A percentile compares a stretch with the other conserved stretches of the same genome.
phyloP scores from a whole-genome alignment of 768 basidiomycete species.

The Tricholoma furcatifolium region DNA sequence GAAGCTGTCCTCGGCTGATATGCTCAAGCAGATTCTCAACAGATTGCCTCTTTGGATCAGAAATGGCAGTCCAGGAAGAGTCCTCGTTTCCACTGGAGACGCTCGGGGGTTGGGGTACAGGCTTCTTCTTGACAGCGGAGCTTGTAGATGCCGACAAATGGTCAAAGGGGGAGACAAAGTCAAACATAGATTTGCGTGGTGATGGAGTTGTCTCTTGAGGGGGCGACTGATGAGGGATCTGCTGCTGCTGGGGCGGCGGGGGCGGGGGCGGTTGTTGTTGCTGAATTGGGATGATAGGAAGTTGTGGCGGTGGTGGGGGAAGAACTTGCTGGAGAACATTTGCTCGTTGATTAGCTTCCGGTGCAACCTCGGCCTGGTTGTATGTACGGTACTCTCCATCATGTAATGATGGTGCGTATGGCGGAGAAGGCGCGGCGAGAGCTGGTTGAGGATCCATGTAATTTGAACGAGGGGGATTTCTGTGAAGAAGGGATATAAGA shows the following conservation, averaged over 20 bases:
- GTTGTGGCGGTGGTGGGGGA: conserved; percentile 26
- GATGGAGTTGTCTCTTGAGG: conserved; percentile 53
- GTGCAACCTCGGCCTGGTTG: conserved; percentile 39
- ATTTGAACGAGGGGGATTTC: conserved; percentile 47
- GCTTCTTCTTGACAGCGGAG: conserved; percentile 68
- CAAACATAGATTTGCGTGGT: conserved; percentile 80
- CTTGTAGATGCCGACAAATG: conserved; percentile 57
- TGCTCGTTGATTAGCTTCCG: conserved; percentile 38
- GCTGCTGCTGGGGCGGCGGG: conserved; percentile 22
- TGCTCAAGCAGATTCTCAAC: conserved; percentile 82
- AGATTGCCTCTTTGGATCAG: conserved; percentile 76
- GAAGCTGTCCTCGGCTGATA: conserved; percentile 50
- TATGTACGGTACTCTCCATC: conserved; percentile 47
- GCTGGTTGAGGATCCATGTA: conserved; percentile 48
- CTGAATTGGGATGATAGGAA: conserved; percentile 36
- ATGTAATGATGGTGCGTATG: conserved; percentile 41
- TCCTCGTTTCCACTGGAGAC: conserved; percentile 53
- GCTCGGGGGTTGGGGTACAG: conserved; percentile 49
- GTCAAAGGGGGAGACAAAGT: conserved; percentile 83
- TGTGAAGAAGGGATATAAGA: conserved; percentile 23
- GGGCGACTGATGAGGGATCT: conserved; percentile 24
- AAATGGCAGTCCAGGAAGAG: conserved; percentile 50
- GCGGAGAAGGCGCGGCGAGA: conserved; percentile 45
- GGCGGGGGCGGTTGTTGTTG: no score
- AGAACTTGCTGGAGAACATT: conserved; percentile 28